Conservation (phyloP, 1,284 basidiomycete species). For the Caloboletus inedulis region DNA sequence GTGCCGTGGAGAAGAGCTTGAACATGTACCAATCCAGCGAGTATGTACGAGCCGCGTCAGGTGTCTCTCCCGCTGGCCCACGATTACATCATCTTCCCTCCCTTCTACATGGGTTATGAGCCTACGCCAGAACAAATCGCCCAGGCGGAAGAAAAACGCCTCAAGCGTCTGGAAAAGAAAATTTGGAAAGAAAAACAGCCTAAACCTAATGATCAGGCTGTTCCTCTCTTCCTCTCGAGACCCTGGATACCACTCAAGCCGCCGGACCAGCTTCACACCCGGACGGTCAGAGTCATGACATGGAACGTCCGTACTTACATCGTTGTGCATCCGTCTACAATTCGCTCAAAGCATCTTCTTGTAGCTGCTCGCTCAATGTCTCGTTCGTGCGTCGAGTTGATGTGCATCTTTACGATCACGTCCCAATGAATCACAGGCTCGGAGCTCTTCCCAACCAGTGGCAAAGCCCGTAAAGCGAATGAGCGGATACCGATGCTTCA, state of each 20-base stretch:
- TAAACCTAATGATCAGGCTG: background rate
- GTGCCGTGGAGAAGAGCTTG: conserved; percentile 34
- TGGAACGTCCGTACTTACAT: conserved; percentile 67
- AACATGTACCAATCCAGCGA: conserved; percentile 16
- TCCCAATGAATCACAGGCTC: conserved; percentile 50
- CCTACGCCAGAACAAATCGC: conserved; percentile 57
- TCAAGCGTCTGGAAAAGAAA: conserved; percentile 48
- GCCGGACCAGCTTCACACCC: conserved; percentile 9
- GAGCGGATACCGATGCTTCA: conserved; percentile 75
- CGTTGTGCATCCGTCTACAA: background rate
- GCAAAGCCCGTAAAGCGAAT: conserved; percentile 69
- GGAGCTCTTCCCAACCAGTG: conserved; percentile 78
- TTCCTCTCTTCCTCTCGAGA: conserved; percentile 42
- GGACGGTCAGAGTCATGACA: conserved; percentile 55
- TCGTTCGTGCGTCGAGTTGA: conserved; percentile 61
- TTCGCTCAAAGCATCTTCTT: conserved; percentile 15
- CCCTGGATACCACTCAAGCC: conserved; percentile 47
- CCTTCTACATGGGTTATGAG: conserved; percentile 12
- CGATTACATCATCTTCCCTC: conserved; percentile 28
- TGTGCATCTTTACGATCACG: background rate
- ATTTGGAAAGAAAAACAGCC: background rate
- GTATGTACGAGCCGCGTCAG: too few species aligned
- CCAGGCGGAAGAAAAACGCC: conserved; percentile 43
- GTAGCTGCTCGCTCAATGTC: conserved; percentile 72
- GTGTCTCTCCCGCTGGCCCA: too few species aligned